Base-by-base conservation (phyloP, 176 grass and related monocot species). In the Aegilops sharonensis region DNA sequence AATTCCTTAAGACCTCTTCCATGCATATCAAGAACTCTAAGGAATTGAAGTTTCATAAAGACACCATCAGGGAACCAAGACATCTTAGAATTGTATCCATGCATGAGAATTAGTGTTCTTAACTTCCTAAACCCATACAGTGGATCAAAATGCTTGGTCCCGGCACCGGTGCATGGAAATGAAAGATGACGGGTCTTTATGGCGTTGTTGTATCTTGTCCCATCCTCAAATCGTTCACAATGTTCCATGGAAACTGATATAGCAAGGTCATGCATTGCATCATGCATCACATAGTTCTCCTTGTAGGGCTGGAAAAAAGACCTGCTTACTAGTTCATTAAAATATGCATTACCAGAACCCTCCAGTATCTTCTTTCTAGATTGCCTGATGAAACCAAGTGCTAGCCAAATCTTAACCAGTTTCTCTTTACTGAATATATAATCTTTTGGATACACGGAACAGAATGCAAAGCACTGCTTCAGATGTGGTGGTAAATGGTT, bases 401-500 rank as follows among this genome's bases (percentile, higher is more conserved):
- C 94, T 62, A 97, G 59, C 94, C 94, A 97, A 66, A 93, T 81
- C 18, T 90, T 84, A 59, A 94, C 76, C 40, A 97, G 56, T 17
- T 88, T 91, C 15, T 90, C 89, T 64, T 50, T 89, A 69, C 71
- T 88, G 74, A 97, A 93, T 23, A 82, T 47, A 84, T 92, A 92
- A 83, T 97, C 91, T 76, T 91, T 97, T 27, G 85, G 91, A 78
- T 91, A 97, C 29, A 97, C 82, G 52, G 91, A 90, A 90, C 94
- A 97, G 52, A 91, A 97, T 23, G 92, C 89, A 88, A 97, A 97
- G 24, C 94, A 97, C 67, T 90, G 89, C 83, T 97, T 91, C 3
- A 97, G 89, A 68, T 97, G 69, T 59, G 87, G 47, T 59, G 94
- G 85, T 24, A 97, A 82, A 69, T 90, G 89, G 9, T 97, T 87